phyloP scores from a whole-genome alignment of 2,329 filamentous ascomycete genomes.

The Fusarium piperis region DNA sequence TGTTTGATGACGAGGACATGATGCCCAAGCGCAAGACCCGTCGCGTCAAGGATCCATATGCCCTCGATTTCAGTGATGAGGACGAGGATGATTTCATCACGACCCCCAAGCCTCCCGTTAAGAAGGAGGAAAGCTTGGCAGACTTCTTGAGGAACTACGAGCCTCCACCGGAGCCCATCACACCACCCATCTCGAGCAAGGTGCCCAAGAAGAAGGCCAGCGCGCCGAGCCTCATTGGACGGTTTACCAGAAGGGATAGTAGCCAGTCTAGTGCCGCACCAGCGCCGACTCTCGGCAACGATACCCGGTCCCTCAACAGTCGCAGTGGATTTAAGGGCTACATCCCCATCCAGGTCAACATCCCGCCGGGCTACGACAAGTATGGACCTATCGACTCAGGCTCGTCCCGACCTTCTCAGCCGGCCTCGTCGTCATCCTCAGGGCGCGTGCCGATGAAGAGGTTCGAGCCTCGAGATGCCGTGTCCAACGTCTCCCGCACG shows the following conservation, averaged over 20 bases:
- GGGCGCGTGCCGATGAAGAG: slow-evolving; percentile 64
- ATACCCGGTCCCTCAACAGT: slow-evolving; percentile 52
- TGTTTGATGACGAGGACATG: slow-evolving; percentile 61
- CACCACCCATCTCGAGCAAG: slow-evolving; percentile 46
- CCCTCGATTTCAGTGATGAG: slow-evolving; percentile 83
- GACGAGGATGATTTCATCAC: slow-evolving; percentile 60
- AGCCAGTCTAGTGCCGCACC: slow-evolving; percentile 40
- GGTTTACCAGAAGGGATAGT: slow-evolving; percentile 58
- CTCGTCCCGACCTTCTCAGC: slow-evolving; percentile 30
- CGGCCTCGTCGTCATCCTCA: slow-evolving; percentile 41
- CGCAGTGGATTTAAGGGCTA: slow-evolving; percentile 54
- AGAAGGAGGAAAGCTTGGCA: slow-evolving; percentile 73
- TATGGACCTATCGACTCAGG: slow-evolving; percentile 47
- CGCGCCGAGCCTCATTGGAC: slow-evolving; percentile 68
- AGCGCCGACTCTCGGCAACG: slow-evolving; percentile 38
- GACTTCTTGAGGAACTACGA: slow-evolving; percentile 78
- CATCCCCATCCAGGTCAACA: slow-evolving; percentile 63
- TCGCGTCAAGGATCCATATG: slow-evolving; percentile 87
- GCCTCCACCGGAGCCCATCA: slow-evolving; percentile 65
- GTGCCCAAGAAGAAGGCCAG: slow-evolving; percentile 72
- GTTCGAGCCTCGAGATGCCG: slow-evolving; percentile 66
- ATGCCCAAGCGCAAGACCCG: slow-evolving; percentile 79
- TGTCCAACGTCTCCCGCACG: slow-evolving; percentile 63
- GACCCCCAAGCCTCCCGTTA: slow-evolving; percentile 49
- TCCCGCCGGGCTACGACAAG: slow-evolving; percentile 57